Evolutionary conservation across 805 yeast species (phyloP).

Genomic region (Candida krabiensis): DNA sequence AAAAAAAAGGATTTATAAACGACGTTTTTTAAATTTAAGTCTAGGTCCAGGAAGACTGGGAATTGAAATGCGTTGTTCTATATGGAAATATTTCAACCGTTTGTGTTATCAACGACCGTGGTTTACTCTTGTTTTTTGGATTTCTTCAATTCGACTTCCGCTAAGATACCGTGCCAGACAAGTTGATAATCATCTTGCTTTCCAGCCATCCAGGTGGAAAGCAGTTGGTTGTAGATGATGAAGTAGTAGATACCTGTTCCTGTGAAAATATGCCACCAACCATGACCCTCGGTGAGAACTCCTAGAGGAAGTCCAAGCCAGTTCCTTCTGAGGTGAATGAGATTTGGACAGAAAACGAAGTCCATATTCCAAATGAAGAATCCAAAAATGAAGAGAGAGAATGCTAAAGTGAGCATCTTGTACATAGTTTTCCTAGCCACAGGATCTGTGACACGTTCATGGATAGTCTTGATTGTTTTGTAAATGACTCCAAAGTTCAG

Average conservation of each 20-base stretch:
- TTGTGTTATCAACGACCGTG: too few relatives aligned
- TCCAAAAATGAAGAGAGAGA: conserved; percentile 60
- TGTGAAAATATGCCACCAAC: conserved; percentile 95
- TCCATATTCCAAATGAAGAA: conserved; percentile 89
- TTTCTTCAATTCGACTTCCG: conserved; percentile 42
- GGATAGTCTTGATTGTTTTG: conserved; percentile 42
- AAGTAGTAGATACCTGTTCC: conserved; percentile 88
- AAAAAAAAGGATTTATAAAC: not conserved
- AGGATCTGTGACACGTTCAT: conserved; percentile 21
- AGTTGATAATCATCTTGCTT: conserved; percentile 55
- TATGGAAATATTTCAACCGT: not conserved
- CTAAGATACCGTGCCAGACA: conserved; percentile 56
- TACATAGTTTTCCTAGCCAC: conserved; percentile 23
- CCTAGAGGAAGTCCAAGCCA: conserved; percentile 81
- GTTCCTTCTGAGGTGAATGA: conserved; percentile 57
- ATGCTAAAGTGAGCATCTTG: conserved; percentile 29
- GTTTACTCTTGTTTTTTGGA: conserved; percentile 9
- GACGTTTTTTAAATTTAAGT: too few relatives aligned
- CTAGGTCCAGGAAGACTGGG: too few relatives aligned
- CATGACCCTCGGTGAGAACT: conserved; percentile 84
- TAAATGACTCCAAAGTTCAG: conserved; percentile 73
- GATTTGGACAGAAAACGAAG: conserved; percentile 68
- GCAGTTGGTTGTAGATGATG: conserved; percentile 73
- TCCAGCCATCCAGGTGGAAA: conserved; percentile 65
- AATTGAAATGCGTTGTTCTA: too few relatives aligned